Percentiles rank a stretch among this genome's conserved stretches.
Evolutionary conservation across 2,329 filamentous ascomycete species (phyloP).

Genomic region (Colletotrichum sp.): DNA sequence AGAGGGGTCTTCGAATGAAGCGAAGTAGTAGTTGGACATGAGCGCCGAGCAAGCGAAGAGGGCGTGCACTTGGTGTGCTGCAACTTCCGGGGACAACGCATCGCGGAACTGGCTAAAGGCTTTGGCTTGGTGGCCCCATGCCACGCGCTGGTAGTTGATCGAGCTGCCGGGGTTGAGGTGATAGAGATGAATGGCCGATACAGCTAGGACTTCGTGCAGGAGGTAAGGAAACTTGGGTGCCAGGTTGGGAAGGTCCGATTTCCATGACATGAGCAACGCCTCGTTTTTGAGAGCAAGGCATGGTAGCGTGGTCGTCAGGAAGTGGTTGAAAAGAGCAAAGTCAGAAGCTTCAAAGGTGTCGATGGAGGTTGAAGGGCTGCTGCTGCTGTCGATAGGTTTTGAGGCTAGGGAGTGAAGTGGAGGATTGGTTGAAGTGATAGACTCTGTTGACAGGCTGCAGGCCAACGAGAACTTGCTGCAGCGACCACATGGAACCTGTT

Average conservation of each 20-base stretch:
- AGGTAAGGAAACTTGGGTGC: not conserved
- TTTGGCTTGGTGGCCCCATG: not conserved
- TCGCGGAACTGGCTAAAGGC: not conserved
- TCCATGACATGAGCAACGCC: not conserved
- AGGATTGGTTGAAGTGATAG: accelerated
- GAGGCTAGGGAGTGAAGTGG: not conserved
- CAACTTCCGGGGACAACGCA: not conserved
- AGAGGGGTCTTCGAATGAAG: not conserved
- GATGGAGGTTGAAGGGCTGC: too few species aligned
- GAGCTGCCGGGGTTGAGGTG: not conserved
- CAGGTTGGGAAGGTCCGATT: not conserved
- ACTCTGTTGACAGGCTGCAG: not conserved
- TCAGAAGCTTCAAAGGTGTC: not conserved
- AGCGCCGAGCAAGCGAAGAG: not conserved
- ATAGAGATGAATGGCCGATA: not conserved
- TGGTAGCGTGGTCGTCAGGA: not conserved
- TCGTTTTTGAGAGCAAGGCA: not conserved
- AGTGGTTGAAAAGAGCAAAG: not conserved
- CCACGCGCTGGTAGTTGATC: not conserved
- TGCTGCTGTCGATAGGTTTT: not conserved
- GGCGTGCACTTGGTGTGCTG: not conserved
- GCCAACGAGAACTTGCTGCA: not conserved
- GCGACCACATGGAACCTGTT: not conserved
- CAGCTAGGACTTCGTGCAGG: not conserved
- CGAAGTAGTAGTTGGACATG: not conserved